Conservation (phyloP, 1,284 basidiomycete species). For the Fomitopsis palustris region DNA sequence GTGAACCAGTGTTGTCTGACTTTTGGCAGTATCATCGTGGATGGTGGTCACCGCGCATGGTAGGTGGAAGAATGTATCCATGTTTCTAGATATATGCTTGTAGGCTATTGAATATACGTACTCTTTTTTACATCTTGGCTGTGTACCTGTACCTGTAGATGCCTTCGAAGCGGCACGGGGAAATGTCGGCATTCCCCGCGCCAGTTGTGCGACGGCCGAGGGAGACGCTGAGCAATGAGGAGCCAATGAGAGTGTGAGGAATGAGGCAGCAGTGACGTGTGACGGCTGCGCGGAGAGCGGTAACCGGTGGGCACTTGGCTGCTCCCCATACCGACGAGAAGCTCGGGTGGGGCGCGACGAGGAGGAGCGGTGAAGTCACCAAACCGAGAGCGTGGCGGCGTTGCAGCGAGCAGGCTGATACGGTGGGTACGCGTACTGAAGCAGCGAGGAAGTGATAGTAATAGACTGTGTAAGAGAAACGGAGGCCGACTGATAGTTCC, state of each 20-base stretch:
- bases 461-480: background rate
- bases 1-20: background rate
- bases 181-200: background rate
- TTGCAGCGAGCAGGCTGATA: background rate
- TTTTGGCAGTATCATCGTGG: conserved; percentile 57
- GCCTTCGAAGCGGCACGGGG: conserved; percentile 69
- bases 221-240: background rate
- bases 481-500: conserved; percentile 3
- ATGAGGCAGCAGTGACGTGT: background rate
- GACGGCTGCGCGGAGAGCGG: background rate
- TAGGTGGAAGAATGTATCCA: too few relatives aligned
- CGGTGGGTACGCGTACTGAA: background rate
- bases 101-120: too few relatives aligned
- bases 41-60: conserved; percentile 72
- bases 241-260: background rate
- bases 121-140: too few relatives aligned
- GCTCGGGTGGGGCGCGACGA: background rate
- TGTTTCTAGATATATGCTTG: too few relatives aligned
- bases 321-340: background rate
- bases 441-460: background rate
- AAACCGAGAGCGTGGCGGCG: background rate
- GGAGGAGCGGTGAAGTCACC: background rate
- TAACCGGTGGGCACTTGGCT: background rate
- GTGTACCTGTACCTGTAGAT: conserved; percentile 44
- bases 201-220: background rate